Base-by-base conservation (phyloP, 352 stramenopile species). In the Phytophthora tentaculata region DNA sequence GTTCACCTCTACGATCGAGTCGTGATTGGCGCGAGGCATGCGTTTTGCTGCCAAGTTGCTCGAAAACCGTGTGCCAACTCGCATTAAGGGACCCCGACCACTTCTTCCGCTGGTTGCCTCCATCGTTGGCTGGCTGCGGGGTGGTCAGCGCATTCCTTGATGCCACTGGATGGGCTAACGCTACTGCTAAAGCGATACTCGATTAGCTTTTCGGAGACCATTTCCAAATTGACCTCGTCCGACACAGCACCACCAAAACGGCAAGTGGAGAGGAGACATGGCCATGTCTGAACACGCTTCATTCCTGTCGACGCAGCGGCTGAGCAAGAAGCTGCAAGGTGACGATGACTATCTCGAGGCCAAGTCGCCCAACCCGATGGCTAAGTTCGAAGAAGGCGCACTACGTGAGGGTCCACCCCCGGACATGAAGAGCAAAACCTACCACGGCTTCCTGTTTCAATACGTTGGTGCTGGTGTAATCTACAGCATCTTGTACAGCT, bases 401-500 rank as follows among this genome's bases (percentile, higher is more conserved):
- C 51, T 89, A 13, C 76, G 79, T 57, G 62, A 77, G n/a, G 79
- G 80, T 20, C 64, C 61, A 12, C 35, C 65, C 0, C 77, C 77
- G 0, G 58, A 78, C 10, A 61, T 76, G 29, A 77, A 67, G 32
- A 82, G 69, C 60, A 77, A 69, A 23, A 64, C 66, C 19, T 79
- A 82, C 67, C 61, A 80, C 16, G 81, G 75, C 0, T 70, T 88
- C 28, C 48, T 88, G 5, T 72, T 70, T 53, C 80, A 88, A 56
- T 90, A 91, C 58, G 69, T 65, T 4, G 79, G 67, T 1, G 69
- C 79, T 17, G 83, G 80, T 1, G 16, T 91, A 9, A 60, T 88
- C 45, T 89, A 88, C 61, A 74, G 73, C 49, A 61, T 71, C 20
- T 64, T 89, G 10, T 80, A 70, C 44, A 72, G 57, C 1, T 47